Conservation (phyloP, 495 filamentous ascomycete genomes). For the Viridothelium virens region DNA sequence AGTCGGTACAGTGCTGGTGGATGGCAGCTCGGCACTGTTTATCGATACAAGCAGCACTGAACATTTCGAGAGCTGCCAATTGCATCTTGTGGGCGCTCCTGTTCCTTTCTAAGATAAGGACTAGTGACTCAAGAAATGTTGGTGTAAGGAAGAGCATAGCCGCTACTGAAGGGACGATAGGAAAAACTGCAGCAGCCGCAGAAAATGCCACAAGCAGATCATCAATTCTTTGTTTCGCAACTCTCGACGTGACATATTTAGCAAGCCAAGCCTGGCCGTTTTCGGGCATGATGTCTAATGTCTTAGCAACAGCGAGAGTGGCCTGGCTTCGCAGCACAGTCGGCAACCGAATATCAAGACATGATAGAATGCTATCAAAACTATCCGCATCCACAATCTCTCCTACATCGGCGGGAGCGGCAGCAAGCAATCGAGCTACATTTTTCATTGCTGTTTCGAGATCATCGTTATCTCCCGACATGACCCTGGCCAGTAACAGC, state of each 20-base stretch:
- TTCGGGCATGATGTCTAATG: slow-evolving; percentile 66
- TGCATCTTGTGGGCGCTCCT: slow-evolving; percentile 49
- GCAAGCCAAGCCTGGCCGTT: slow-evolving; percentile 56
- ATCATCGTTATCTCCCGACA: slow-evolving; percentile 53
- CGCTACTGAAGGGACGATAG: slow-evolving; percentile 63
- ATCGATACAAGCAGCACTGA: slow-evolving; percentile 85
- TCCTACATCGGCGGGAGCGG: slow-evolving; percentile 52
- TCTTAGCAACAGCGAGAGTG: slow-evolving; percentile 66
- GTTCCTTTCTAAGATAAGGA: slow-evolving; percentile 62
- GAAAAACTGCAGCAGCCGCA: slow-evolving; percentile 71
- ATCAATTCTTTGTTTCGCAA: slow-evolving; percentile 48
- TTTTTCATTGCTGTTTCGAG: slow-evolving; percentile 55
- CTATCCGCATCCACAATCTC: slow-evolving; percentile 65
- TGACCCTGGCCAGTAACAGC: slow-evolving; percentile 56
- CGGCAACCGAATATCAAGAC: slow-evolving; percentile 67
- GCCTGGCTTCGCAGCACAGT: slow-evolving; percentile 63
- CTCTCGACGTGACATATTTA: slow-evolving; percentile 54
- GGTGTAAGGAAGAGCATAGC: slow-evolving; percentile 73
- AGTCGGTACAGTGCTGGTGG: slow-evolving; percentile 67
- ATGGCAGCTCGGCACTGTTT: slow-evolving; percentile 69
- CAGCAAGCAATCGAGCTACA: slow-evolving; percentile 53
- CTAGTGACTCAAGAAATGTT: slow-evolving; percentile 64
- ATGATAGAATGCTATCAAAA: slow-evolving; percentile 70
- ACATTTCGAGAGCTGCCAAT: slow-evolving; percentile 71
- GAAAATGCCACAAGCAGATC: slow-evolving; percentile 74